Conservation (phyloP, 805 yeast species). For the Naumovozyma castellii region DNA sequence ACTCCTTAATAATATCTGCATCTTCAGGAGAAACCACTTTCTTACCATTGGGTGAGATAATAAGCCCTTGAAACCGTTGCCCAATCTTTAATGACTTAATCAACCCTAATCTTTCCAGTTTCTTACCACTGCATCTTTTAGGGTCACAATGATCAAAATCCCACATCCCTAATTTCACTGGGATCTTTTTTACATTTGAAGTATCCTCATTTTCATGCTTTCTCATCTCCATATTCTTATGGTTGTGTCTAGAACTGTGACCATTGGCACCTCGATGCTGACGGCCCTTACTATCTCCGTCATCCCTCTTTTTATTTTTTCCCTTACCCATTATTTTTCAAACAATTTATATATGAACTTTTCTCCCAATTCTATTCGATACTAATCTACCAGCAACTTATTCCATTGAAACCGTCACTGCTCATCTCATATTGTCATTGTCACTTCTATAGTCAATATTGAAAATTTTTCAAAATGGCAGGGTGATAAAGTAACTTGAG, state of each 20-base stretch:
- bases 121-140: constrained; percentile 92
- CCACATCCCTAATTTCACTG: constrained; percentile 94
- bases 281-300: constrained; percentile 21
- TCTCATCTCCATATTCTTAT: constrained; percentile 33
- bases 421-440: too few relatives aligned
- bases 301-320: constrained; percentile 39
- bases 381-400: too few relatives aligned
- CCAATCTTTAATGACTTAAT: constrained; percentile 79
- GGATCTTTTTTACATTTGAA: constrained; percentile 42
- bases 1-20: constrained; percentile 56
- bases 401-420: too few relatives aligned
- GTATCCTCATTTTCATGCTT: constrained; percentile 21
- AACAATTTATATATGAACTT: too few relatives aligned
- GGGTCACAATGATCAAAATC: constrained; percentile 99
- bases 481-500: too few relatives aligned
- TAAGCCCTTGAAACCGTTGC: constrained; percentile 82
- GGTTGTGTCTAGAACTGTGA: constrained; percentile 46
- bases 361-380: too few relatives aligned
- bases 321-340: constrained; percentile 30
- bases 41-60: constrained; percentile 89
- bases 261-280: constrained; percentile 39
- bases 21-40: constrained; percentile 87
- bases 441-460: too few relatives aligned
- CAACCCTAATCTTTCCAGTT: constrained; percentile 77
- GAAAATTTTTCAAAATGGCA: too few relatives aligned